Conservation (phyloP, 2,329 filamentous ascomycete genomes). For the Beauveria bassiana region DNA sequence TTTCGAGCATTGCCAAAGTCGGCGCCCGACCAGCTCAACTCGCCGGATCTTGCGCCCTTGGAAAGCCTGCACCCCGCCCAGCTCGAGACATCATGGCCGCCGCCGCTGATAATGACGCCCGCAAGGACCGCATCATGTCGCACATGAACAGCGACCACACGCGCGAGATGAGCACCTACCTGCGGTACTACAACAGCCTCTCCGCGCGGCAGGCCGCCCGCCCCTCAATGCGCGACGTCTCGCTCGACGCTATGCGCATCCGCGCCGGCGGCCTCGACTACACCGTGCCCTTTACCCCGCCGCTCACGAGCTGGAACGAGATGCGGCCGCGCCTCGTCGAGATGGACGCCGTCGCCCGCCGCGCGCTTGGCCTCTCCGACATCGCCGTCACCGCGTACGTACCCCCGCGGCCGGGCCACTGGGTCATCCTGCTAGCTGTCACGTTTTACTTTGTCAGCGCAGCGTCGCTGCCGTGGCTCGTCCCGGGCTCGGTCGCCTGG, state of each 20-base stretch:
- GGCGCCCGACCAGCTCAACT: no score
- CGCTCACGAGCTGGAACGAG: conserved; percentile 60
- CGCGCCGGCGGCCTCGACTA: conserved; percentile 25
- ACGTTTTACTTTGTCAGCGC: conserved; percentile 46
- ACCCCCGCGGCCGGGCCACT: conserved; percentile 36
- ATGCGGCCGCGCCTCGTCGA: conserved; percentile 63
- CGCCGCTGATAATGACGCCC: conserved; percentile 18
- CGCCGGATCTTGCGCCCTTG: background rate
- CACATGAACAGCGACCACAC: conserved; percentile 87
- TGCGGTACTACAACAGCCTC: conserved; percentile 62
- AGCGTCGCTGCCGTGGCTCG: conserved; percentile 40
- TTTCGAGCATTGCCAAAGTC: no score
- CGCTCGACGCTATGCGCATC: conserved; percentile 13
- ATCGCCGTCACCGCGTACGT: conserved; percentile 34
- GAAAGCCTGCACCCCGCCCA: background rate
- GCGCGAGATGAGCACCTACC: conserved; percentile 66
- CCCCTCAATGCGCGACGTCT: conserved; percentile 31
- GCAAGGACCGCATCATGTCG: conserved; percentile 42
- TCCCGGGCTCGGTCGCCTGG: conserved; percentile 43
- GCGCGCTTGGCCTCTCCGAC: conserved; percentile 50
- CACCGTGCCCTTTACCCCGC: conserved; percentile 59
- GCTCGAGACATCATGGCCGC: background rate
- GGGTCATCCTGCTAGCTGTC: conserved; percentile 47
- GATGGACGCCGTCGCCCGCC: conserved; percentile 53
- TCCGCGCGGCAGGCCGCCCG: conserved; percentile 46